Base-by-base conservation (phyloP, 2,329 filamentous ascomycete species). In the Xylaria digitata region DNA sequence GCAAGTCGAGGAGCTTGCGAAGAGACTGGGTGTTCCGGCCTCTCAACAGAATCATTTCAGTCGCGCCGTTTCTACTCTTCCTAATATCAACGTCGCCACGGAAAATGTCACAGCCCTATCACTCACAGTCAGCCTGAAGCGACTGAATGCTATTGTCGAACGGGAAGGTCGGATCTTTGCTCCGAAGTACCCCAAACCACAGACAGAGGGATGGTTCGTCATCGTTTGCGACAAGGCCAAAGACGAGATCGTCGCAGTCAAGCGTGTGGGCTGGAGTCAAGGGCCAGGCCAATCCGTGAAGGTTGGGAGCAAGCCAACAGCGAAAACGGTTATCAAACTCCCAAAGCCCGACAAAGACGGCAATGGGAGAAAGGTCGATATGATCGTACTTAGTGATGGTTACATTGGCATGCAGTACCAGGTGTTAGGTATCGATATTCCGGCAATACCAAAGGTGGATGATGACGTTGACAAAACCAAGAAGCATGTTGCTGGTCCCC, bases 201-300 rank as follows among this genome's bases (percentile, higher is more conserved):
- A 99, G 79, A 96, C 89, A 0, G 96, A 99, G 76, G 94, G 94
- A 0, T 98, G 90, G 87, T 98, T 99, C 78, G 87, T 96, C 15
- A 77, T 98, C 23, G 85, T 97, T 0, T 90, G 89, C 6, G 89
- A 92, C 72, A 75, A 86, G 2, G 82, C 82, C 0, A 86, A 81
- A 6, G 93, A 95, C 66, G 93, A 97, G 72, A 85, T 98, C 45
- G 80, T 97, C 3, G 95, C 92, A 2, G 83, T 99, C 69, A 98
- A 97, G 85, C 85, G 96, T 34, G 87, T 96, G 0, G 90, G 89
- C 1, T 98, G 96, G 94, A 78, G 75, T 54, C 64, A 75, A 66
- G 65, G 73, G 21, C 65, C 67, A 49, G 69, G 40, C 26, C 72
- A 71, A 57, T 66, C 72, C 37, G 76, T 82, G 9, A 78, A 79